Percentiles rank a stretch among this genome's conserved stretches.
phyloP scores from a whole-genome alignment of 352 stramenopile species.

The Phytophthora parvispora region DNA sequence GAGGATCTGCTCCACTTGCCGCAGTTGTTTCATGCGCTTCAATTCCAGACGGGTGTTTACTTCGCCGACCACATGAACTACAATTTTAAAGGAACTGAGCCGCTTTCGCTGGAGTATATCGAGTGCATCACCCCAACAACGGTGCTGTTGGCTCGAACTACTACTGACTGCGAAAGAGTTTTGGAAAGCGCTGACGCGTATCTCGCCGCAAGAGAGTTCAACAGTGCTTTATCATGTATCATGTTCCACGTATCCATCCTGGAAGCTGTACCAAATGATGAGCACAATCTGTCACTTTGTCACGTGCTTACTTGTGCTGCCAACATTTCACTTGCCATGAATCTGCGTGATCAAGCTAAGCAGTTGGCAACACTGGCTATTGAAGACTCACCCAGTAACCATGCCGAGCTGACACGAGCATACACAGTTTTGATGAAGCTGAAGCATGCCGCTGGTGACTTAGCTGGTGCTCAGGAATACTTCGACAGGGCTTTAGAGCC shows the following conservation, averaged over 20 bases:
- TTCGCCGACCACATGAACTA: slow-evolving; percentile 44
- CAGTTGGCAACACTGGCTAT: slow-evolving; percentile 43
- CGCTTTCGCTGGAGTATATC: slow-evolving; percentile 36
- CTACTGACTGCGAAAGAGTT: slow-evolving; percentile 28
- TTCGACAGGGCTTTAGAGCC: slow-evolving; percentile 45
- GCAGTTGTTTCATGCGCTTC: slow-evolving; percentile 60
- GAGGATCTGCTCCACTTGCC: slow-evolving; percentile 60
- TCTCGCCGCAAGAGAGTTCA: slow-evolving; percentile 27
- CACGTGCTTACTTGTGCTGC: slow-evolving; percentile 51
- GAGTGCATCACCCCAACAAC: slow-evolving; percentile 22
- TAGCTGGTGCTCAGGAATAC: slow-evolving; percentile 17
- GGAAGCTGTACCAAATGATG: slow-evolving; percentile 35
- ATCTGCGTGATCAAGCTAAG: slow-evolving; percentile 29
- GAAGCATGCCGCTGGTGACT: slow-evolving; percentile 24
- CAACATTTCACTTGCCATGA: slow-evolving; percentile 48
- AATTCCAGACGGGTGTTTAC: slow-evolving; percentile 41
- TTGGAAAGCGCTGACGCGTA: slow-evolving; percentile 33
- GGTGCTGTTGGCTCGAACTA: slow-evolving; percentile 36
- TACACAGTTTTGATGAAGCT: slow-evolving; percentile 51
- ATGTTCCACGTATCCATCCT: slow-evolving; percentile 59
- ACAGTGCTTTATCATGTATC: slow-evolving; percentile 38
- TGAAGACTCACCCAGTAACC: slow-evolving; percentile 39
- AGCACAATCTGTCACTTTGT: slow-evolving; percentile 39
- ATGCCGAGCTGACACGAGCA: slow-evolving; percentile 33
- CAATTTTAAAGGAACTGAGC: slow-evolving; percentile 41